A percentile compares a stretch with the other conserved stretches of the same genome.
Conservation (phyloP, 2,329 filamentous ascomycete species). For the Magnaporthiopsis incrustans region DNA sequence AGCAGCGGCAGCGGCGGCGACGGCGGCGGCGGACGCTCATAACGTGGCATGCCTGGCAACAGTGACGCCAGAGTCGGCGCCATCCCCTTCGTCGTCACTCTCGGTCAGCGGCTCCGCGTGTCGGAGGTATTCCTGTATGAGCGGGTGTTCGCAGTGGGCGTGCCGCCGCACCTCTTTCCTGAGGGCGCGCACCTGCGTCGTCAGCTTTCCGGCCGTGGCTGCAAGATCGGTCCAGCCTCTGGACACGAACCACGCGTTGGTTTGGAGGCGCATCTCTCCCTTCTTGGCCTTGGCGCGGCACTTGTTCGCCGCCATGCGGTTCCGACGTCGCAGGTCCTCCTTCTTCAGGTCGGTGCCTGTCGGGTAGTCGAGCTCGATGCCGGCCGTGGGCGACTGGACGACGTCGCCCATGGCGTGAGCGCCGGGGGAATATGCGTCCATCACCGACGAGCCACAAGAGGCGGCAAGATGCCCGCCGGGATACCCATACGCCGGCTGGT, state of each 20-base stretch:
- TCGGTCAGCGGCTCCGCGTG: background rate
- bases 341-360: conserved; percentile 3
- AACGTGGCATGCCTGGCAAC: background rate
- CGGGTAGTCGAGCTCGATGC: conserved; percentile 8
- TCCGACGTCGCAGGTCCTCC: conserved; percentile 7
- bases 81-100: background rate
- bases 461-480: background rate
- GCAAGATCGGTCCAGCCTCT: conserved; percentile 1
- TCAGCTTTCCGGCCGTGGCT: background rate
- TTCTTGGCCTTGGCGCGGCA: conserved; percentile 10
- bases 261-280: conserved; percentile 1
- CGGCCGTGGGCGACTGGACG: background rate
- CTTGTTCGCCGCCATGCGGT: conserved; percentile 10
- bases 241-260: conserved; percentile 1
- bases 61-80: background rate
- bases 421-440: background rate
- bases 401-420: background rate
- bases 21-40: background rate
- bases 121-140: background rate
- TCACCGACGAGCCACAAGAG: background rate
- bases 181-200: background rate
- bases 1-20: no score
- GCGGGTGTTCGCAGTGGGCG: background rate
- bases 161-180: background rate
- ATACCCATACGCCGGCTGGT: background rate